phyloP scores from a whole-genome alignment of 805 yeast genomes.

The Barnettozyma siamensis region DNA sequence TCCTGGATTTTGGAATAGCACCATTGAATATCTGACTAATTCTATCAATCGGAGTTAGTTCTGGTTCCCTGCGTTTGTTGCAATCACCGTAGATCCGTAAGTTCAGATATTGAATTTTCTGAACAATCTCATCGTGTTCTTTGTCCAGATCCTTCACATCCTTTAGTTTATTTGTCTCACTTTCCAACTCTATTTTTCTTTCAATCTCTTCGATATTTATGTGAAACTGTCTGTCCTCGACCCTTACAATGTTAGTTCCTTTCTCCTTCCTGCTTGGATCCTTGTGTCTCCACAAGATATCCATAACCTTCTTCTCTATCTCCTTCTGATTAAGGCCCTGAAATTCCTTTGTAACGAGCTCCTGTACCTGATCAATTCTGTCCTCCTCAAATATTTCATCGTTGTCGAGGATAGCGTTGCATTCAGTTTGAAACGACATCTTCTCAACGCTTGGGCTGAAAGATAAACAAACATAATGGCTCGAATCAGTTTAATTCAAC shows the following conservation, averaged over 20 bases:
- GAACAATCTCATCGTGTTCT: conserved; percentile 16
- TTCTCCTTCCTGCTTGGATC: conserved; percentile 23
- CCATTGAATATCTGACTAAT: conserved; percentile 30
- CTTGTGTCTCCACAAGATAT: conserved; percentile 36
- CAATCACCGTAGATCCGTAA: conserved; percentile 16
- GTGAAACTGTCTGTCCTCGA: conserved; percentile 13
- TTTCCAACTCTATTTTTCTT: conserved; percentile 22
- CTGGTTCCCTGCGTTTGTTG: not conserved
- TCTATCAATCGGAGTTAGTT: conserved; percentile 31
- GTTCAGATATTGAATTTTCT: conserved; percentile 17
- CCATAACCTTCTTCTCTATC: conserved; percentile 32
- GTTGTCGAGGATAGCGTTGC: conserved; percentile 30
- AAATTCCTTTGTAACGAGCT: conserved; percentile 23
- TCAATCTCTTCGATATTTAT: conserved; percentile 24
- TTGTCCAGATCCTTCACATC: conserved; percentile 7
- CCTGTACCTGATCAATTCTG: conserved; percentile 33
- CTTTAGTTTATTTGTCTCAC: conserved; percentile 19
- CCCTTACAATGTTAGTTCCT: conserved; percentile 19
- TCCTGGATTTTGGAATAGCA: conserved; percentile 27
- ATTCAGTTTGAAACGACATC: conserved; percentile 21
- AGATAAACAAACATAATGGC: no score
- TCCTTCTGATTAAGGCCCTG: conserved; percentile 18
- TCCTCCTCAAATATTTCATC: conserved; percentile 31
- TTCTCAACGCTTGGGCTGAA: no score
- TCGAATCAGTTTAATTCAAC: no score